Base-by-base conservation (phyloP, 1,139 yeast genomes). In the Lodderomyces pseudojiufengensis region DNA sequence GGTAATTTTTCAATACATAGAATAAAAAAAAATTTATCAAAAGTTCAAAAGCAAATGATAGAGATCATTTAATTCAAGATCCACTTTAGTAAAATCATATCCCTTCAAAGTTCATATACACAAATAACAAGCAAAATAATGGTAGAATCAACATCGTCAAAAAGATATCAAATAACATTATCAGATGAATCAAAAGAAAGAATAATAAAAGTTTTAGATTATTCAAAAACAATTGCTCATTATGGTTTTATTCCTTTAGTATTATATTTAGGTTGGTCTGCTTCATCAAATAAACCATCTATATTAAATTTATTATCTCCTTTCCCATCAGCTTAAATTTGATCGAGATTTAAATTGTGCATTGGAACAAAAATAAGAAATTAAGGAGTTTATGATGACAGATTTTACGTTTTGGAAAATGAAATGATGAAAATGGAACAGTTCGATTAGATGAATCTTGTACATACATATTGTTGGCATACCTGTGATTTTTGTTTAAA, bases 231-330 rank as follows among this genome's bases (percentile, higher is more conserved):
- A 39, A 75, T 85, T 54, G 85, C 92, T 42, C 97, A 92, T 67
- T 92, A 88, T 63, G 97, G 97, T 30, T 92, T 95, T 85, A 83
- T 92, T 52, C 98, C 98, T 42, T 84, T 92, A 57, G 83, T 92
- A 47, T 72, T 92, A 55, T 92, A 92, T 70, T 71, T 92, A 55
- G 97, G 96, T 30, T 90, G 95, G 95, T 71, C 85, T 43, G 80
- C 85, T 50, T 79, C 94, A 45, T 74, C 87, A 41, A 84, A 83
- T 62, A 85, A 83, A 65, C 97, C 97, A 47, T 80, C 81, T 47
- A 69, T 88, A 55, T 73, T 90, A 65, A 78, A 77, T 70, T 76
- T 81, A 52, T 70, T 78, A 52, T 74, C 82, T 48, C 84, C 84
- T 27, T 72, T 85, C 55, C 95, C 95, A 60, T 78, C 87, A 50